A percentile compares a stretch with the other conserved stretches of the same genome.
Evolutionary conservation across 495 filamentous ascomycete genomes (phyloP).

Genomic region (Massariosphaeria phaeospora): DNA sequence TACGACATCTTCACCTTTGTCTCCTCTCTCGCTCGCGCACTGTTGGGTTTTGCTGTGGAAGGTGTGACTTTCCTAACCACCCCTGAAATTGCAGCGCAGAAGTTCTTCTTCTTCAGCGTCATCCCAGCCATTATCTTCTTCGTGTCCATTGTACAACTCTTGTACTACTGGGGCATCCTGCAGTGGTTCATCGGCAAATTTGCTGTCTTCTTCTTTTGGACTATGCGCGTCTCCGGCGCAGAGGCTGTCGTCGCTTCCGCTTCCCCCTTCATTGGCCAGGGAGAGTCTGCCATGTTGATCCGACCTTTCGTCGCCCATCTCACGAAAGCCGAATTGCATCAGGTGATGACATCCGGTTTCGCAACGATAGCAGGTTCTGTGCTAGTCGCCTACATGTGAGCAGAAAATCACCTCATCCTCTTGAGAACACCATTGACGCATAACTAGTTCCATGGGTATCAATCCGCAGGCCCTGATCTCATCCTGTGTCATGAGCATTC

Average conservation of each 20-base stretch:
- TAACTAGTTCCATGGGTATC: conserved; percentile 56
- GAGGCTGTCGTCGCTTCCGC: conserved; percentile 89
- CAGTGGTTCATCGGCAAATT: conserved; percentile 88
- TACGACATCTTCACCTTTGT: conserved; percentile 86
- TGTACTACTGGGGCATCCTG: conserved; percentile 70
- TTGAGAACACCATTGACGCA: not conserved
- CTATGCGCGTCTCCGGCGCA: conserved; percentile 81
- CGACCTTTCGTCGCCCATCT: conserved; percentile 77
- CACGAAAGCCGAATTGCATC: conserved; percentile 80
- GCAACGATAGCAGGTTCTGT: conserved; percentile 60
- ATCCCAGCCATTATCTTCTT: conserved; percentile 90
- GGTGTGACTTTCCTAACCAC: conserved; percentile 69
- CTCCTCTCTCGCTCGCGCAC: conserved; percentile 59
- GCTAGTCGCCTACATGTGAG: conserved; percentile 54
- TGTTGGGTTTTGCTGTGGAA: conserved; percentile 66
- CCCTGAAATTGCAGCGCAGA: conserved; percentile 39
- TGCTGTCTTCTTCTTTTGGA: conserved; percentile 86
- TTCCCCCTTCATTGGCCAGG: conserved; percentile 92
- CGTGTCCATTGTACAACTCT: conserved; percentile 74
- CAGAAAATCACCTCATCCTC: not conserved
- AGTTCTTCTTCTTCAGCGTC: conserved; percentile 68
- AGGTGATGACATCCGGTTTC: conserved; percentile 79
- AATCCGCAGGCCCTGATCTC: conserved; percentile 83
- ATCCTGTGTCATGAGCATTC: conserved; percentile 90
- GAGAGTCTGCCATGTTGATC: conserved; percentile 89